These are phyloP conservation scores for Jamesozyma jinghongensis DNA, from an alignment of 805 yeast genomes.

Conservation along the genomic window DNA sequence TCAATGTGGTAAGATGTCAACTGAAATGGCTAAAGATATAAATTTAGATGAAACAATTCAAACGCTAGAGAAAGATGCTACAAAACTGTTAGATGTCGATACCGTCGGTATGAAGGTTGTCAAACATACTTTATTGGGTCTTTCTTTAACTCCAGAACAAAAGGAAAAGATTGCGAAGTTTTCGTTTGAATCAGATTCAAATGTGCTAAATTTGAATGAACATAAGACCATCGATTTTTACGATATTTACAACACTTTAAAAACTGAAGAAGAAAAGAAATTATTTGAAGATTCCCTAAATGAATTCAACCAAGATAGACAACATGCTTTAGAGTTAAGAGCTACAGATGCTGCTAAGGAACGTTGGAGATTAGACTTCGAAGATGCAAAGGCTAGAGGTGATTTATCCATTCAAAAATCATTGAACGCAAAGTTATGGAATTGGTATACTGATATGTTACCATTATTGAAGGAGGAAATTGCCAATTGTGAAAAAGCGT, in stretches of 20 bases:
- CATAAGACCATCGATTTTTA: conserved; percentile 47
- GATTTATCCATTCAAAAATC: conserved; percentile 45
- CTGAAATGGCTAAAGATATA: conserved; percentile 1
- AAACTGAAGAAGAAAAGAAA: conserved; percentile 38
- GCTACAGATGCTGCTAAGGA: conserved; percentile 80
- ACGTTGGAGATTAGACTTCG: conserved; percentile 81
- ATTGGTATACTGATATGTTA: conserved; percentile 70
- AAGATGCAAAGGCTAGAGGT: conserved; percentile 53
- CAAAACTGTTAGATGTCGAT: conserved; percentile 53
- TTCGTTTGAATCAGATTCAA: conserved; percentile 31
- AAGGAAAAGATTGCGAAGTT: conserved; percentile 27
- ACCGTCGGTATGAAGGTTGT: conserved; percentile 72
- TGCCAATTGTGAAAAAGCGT: conserved; percentile 41
- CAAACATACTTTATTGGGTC: conserved; percentile 59
- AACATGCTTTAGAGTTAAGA: conserved; percentile 58
- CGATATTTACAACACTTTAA: conserved; percentile 49
- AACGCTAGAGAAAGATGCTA: conserved; percentile 46
- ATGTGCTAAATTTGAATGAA: conserved; percentile 25
- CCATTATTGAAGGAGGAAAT: conserved; percentile 66
- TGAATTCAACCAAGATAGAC: conserved; percentile 64
- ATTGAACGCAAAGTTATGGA: conserved; percentile 67
- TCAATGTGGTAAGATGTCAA: not conserved
- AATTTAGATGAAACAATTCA: conserved; percentile 27
- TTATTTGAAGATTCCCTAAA: conserved; percentile 62
- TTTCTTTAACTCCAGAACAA: conserved; percentile 29